phyloP scores from a whole-genome alignment of 441 rosid genomes.

The Eruca vesicaria region DNA sequence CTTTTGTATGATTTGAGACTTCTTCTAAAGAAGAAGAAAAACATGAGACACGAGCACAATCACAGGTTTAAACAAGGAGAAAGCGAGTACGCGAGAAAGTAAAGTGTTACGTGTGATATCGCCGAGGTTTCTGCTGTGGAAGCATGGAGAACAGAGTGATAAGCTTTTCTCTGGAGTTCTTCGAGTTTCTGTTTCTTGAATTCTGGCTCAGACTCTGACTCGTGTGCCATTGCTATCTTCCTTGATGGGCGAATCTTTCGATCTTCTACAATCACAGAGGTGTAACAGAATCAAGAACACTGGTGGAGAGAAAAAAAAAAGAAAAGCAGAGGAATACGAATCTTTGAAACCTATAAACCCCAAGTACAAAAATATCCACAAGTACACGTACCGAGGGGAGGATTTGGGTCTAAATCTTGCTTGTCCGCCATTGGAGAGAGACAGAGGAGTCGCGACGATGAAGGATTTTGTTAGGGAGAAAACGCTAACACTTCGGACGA shows the following conservation, averaged over 20 bases:
- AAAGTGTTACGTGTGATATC: neutral
- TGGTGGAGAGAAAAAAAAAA: neutral
- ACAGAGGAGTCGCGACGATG: neutral
- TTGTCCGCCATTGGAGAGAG: neutral
- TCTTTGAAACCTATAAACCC: no score
- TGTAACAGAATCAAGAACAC: neutral
- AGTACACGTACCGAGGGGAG: neutral
- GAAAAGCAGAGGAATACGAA: neutral
- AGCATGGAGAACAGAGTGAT: slow-evolving; percentile 4
- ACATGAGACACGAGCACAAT: neutral
- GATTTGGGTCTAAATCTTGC: neutral
- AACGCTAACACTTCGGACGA: neutral
- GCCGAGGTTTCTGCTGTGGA: neutral
- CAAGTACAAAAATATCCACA: neutral
- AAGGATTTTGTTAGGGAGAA: neutral
- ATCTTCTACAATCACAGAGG: neutral
- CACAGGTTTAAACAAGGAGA: neutral
- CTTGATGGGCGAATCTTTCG: neutral
- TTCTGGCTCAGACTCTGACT: no score
- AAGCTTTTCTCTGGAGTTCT: slow-evolving; percentile 1
- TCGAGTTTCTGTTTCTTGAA: neutral
- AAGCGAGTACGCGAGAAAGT: neutral
- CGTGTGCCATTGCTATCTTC: neutral
- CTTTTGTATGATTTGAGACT: neutral
- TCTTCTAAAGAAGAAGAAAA: neutral